A percentile compares a stretch with the other conserved stretches of the same genome.
These are phyloP conservation scores for Tetraselmis chui DNA, from an alignment of 139 green algal genomes.

Conservation along the genomic window DNA sequence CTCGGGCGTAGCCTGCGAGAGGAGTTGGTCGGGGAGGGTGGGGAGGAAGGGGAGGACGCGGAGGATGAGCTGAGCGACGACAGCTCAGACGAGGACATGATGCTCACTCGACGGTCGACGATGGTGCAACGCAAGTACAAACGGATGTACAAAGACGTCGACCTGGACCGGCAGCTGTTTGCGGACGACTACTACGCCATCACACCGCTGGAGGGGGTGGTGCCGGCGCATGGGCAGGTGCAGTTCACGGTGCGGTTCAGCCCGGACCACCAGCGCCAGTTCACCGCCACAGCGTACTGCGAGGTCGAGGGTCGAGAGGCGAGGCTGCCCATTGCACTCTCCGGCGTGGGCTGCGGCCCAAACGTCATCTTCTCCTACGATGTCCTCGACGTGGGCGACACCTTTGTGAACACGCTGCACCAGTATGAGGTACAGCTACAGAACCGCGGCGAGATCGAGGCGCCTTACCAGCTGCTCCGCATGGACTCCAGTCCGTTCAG, in stretches of 20 bases:
- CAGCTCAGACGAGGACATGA: conserved; percentile 34
- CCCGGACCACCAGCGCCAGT: conserved; percentile 45
- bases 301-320: conserved; percentile 46
- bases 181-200: conserved; percentile 32
- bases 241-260: conserved; percentile 65
- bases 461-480: conserved; percentile 25
- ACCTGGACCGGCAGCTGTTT: conserved; percentile 38
- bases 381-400: conserved; percentile 70
- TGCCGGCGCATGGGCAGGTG: conserved; percentile 49
- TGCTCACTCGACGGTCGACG: conserved; percentile 4
- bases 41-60: background rate
- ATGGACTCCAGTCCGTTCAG: conserved; percentile 29
- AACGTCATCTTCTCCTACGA: conserved; percentile 66
- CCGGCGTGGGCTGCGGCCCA: conserved; percentile 47
- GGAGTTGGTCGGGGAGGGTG: background rate
- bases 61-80: conserved; percentile 18
- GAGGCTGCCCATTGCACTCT: conserved; percentile 49
- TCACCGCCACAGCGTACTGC: conserved; percentile 43
- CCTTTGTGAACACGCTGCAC: conserved; percentile 66
- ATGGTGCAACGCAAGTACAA: conserved; percentile 4
- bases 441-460: conserved; percentile 47
- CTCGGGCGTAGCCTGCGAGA: background rate
- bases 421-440: conserved; percentile 65
- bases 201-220: conserved; percentile 40
- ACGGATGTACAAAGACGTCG: background rate